phyloP scores from a whole-genome alignment of 2,329 filamentous ascomycete genomes.

The Elsinoe ampelina region DNA sequence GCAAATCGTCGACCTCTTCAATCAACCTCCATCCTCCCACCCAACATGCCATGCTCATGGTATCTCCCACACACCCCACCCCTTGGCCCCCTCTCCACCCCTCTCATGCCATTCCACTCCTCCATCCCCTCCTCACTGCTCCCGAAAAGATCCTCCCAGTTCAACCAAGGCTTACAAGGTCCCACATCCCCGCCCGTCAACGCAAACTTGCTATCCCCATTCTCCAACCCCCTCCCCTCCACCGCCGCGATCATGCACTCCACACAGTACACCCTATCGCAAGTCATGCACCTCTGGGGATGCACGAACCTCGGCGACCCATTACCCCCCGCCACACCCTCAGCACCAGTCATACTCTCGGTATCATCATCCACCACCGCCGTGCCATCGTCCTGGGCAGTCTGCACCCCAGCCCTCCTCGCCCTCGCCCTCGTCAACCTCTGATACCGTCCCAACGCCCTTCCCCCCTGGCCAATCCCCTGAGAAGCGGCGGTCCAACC shows the following conservation, averaged over 20 bases:
- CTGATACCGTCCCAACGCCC: too few relatives aligned
- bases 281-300: constrained; percentile 32
- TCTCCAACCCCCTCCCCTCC: constrained; percentile 21
- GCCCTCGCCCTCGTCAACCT: too few relatives aligned
- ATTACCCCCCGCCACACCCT: neutral
- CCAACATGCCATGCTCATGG: constrained; percentile 26
- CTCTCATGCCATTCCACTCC: neutral
- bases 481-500: too few relatives aligned
- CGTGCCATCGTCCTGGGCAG: too few relatives aligned
- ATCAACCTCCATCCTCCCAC: neutral
- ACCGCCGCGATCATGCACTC: constrained; percentile 25
- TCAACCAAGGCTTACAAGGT: constrained; percentile 31
- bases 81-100: constrained; percentile 20
- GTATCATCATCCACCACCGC: neutral
- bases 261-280: constrained; percentile 34
- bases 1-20: neutral
- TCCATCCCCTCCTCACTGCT: neutral
- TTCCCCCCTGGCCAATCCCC: neutral
- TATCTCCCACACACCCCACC: constrained; percentile 28
- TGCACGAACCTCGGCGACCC: neutral
- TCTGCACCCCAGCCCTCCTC: too few relatives aligned
- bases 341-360: neutral
- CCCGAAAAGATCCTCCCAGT: constrained; percentile 9
- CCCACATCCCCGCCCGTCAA: constrained; percentile 25
- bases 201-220: constrained; percentile 19